These are phyloP conservation scores for Annulohypoxylon truncatum DNA, from an alignment of 2,329 filamentous ascomycete genomes.

Conservation along the genomic window DNA sequence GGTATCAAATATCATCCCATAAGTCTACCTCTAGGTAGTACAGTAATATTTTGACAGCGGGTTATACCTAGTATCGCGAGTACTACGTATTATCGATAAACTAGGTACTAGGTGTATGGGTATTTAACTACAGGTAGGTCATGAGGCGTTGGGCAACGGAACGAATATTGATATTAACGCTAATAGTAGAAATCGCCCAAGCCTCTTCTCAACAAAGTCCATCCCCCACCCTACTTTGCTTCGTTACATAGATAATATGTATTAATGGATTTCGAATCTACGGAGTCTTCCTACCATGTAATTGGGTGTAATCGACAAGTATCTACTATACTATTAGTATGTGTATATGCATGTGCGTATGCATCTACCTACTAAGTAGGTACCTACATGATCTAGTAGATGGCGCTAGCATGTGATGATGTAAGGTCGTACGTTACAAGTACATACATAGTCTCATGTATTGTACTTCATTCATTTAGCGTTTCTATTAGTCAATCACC, in stretches of 20 bases:
- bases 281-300: background rate
- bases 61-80: background rate
- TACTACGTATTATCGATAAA: background rate
- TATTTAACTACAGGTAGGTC: too few relatives aligned
- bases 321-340: background rate
- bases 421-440: background rate
- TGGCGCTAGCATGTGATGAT: background rate
- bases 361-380: background rate
- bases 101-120: too few relatives aligned
- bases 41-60: background rate
- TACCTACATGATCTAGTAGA: background rate
- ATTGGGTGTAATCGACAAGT: background rate
- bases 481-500: slow-evolving; percentile 9
- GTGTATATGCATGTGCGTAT: background rate
- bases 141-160: too few relatives aligned
- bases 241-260: background rate
- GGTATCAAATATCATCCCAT: background rate
- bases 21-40: background rate
- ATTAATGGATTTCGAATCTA: background rate
- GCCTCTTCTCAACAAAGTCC: background rate
- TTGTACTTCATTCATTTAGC: slow-evolving; percentile 4
- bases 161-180: too few relatives aligned
- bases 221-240: background rate
- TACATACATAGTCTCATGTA: slow-evolving; percentile 1
- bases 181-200: too few relatives aligned